Percentiles rank a stretch among this genome's conserved stretches.
phyloP scores from a whole-genome alignment of 1,284 basidiomycete genomes.

The Singerocomus inundabilis region DNA sequence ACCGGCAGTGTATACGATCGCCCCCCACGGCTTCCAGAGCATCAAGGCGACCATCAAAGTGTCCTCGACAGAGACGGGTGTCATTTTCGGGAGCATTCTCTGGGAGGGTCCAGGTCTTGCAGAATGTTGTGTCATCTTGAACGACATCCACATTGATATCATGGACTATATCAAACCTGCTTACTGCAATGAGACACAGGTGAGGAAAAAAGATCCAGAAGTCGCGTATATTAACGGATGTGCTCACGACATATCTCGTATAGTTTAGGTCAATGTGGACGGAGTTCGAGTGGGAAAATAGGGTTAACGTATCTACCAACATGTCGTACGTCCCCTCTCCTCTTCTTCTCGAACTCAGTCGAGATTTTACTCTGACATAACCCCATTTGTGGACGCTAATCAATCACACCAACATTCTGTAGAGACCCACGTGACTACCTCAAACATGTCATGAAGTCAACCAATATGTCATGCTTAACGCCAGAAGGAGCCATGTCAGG shows the following conservation, averaged over 20 bases:
- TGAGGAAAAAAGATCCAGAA: conserved; percentile 29
- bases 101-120: conserved; percentile 91
- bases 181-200: conserved; percentile 93
- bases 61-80: conserved; percentile 96
- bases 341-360: no score
- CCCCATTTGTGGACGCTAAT: no score
- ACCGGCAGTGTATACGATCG: conserved; percentile 90
- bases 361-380: no score
- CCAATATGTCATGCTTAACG: conserved; percentile 86
- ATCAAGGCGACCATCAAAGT: conserved; percentile 99
- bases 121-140: conserved; percentile 89
- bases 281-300: conserved; percentile 91
- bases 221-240: no score
- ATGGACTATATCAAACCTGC: conserved; percentile 99
- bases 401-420: no score
- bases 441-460: conserved; percentile 77
- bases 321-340: conserved; percentile 50
- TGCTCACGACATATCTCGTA: conserved; percentile 3
- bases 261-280: conserved; percentile 94
- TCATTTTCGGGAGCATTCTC: conserved; percentile 97
- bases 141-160: conserved; percentile 98
- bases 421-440: conserved; percentile 75
- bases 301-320: conserved; percentile 78
- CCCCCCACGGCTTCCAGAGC: conserved; percentile 96
- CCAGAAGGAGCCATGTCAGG: conserved; percentile 80